Evolutionary conservation across 176 grass and related monocot species (phyloP), one percentile per base, ranked within the genome.

Genomic region (Calamus simplicifolius): DNA sequence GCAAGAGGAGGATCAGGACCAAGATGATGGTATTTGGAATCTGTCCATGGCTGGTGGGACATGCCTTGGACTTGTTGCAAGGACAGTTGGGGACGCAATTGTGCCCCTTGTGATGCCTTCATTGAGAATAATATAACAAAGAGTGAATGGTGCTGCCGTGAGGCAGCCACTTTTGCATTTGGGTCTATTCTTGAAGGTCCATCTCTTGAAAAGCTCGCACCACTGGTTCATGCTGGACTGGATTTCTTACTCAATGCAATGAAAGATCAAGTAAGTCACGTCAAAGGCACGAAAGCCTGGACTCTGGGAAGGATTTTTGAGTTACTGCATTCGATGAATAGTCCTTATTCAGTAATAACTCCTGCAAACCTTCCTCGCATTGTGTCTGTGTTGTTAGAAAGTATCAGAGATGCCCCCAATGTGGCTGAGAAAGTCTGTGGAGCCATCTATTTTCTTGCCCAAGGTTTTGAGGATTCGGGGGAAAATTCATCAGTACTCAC

Each of bases 161-260:
- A 95, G 74, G 90, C 85, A 50, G 85, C 90, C 52, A 89, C 82
- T 52, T 95, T 84, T 86, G 90, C 90, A 63, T 95, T 95, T 95
- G 90, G 90, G 61, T 95, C 85, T 48, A 89, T 95, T 66, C 85
- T 95, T 73, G 90, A 95, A 78, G 90, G 90, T 18, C 90, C 90
- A 7, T 89, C 85, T 56, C 56, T 86, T 59, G 85, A 89, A 57
- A 84, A 89, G 66, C 82, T 95, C 27, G 64, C 63, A 60, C 82
- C 82, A 0, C 60, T 84, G 7, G 85, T 89, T 52, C 82, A 74
- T 48, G 49, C 74, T 78, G 82, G 82, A 48, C 80, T 95, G 15
- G 74, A 83, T 64, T 89, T 89, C 77, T 78, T 95, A 71, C 65
- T 95, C 5, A 81, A 85, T 76, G 84, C 71, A 58, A 95, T 86